Conservation (phyloP, 805 yeast species). For the Metschnikowia gruessii region DNA sequence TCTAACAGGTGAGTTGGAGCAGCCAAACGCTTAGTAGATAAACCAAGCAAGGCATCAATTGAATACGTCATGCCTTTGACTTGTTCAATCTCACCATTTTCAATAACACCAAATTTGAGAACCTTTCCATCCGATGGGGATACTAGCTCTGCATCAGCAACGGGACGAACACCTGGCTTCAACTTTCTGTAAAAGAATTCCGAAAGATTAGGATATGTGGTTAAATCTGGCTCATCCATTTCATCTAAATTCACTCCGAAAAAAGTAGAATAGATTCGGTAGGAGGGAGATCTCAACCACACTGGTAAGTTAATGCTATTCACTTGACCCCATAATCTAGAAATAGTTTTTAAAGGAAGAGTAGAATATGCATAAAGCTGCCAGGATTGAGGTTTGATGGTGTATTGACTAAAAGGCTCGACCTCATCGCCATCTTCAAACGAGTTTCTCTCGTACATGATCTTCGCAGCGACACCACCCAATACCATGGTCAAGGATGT, state of each 20-base stretch:
- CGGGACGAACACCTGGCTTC: slow-evolving; percentile 74
- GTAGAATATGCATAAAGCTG: slow-evolving; percentile 84
- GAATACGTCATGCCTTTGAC: slow-evolving; percentile 96
- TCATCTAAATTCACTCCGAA: slow-evolving; percentile 91
- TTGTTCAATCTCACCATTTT: slow-evolving; percentile 87
- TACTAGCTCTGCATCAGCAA: slow-evolving; percentile 62
- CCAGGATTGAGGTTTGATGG: slow-evolving; percentile 76
- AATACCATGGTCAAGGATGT: slow-evolving; percentile 51
- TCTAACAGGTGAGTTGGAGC: slow-evolving; percentile 53
- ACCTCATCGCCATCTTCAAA: slow-evolving; percentile 28
- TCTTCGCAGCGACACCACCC: slow-evolving; percentile 52
- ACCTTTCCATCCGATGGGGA: slow-evolving; percentile 95
- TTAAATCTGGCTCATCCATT: slow-evolving; percentile 77
- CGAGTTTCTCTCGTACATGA: slow-evolving; percentile 34
- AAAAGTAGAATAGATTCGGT: slow-evolving; percentile 65
- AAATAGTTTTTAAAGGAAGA: slow-evolving; percentile 84
- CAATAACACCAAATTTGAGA: slow-evolving; percentile 76
- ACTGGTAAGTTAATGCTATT: slow-evolving; percentile 80
- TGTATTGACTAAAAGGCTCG: slow-evolving; percentile 34
- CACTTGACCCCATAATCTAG: slow-evolving; percentile 92
- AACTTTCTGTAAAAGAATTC: slow-evolving; percentile 89
- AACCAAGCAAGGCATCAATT: slow-evolving; percentile 82
- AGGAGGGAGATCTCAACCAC: slow-evolving; percentile 85
- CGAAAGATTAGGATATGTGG: slow-evolving; percentile 71
- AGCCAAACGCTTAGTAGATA: slow-evolving; percentile 45